phyloP scores from a whole-genome alignment of 495 filamentous ascomycete genomes.

The Podospora anserina region DNA sequence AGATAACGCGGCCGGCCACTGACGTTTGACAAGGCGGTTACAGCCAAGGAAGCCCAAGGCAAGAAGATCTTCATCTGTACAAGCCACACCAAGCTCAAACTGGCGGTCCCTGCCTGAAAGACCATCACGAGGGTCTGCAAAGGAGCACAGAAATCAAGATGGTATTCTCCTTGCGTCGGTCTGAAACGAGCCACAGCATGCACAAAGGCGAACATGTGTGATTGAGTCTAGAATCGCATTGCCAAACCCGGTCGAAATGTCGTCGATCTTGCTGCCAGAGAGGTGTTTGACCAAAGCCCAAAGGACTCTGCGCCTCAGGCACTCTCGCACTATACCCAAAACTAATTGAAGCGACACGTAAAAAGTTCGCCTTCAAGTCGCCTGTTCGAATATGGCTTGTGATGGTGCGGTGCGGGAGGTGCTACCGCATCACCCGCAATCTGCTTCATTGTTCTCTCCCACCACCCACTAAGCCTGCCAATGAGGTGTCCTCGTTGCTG shows the following conservation, averaged over 20 bases:
- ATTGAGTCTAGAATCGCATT: slow-evolving; percentile 1
- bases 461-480: no score
- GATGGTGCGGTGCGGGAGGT: no score
- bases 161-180: background rate
- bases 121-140: background rate
- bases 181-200: slow-evolving; percentile 12
- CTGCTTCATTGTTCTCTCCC: background rate
- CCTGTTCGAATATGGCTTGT: no score
- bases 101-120: background rate
- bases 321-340: background rate
- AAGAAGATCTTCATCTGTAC: background rate
- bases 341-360: background rate
- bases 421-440: no score
- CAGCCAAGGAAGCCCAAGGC: background rate
- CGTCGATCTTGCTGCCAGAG: background rate
- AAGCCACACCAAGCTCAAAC: background rate
- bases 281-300: no score
- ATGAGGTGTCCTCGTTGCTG: no score
- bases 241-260: background rate
- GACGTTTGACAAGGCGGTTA: background rate
- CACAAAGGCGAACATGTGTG: background rate
- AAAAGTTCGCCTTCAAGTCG: background rate
- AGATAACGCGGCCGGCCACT: background rate
- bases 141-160: slow-evolving; percentile 8
- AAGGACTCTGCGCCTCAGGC: background rate